Evolutionary conservation across 2,329 filamentous ascomycete genomes (phyloP).

Genomic region (Colletotrichum sojae): DNA sequence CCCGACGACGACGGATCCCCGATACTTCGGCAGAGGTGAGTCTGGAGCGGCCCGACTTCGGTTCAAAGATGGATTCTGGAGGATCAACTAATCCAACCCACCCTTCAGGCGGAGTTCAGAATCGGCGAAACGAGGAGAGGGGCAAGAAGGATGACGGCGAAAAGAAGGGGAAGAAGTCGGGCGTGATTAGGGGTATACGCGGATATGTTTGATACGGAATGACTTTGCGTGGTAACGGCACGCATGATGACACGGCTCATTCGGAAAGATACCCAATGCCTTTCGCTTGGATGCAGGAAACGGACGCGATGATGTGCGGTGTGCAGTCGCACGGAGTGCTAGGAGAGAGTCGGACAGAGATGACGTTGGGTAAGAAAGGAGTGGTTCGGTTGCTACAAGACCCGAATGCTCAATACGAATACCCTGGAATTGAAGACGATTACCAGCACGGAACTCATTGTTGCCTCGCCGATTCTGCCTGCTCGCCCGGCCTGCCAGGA

Average conservation of each 20-base stretch:
- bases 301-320: neutral
- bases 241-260: neutral
- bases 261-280: conserved; percentile 25
- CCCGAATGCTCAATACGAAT: too few species aligned
- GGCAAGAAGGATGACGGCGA: conserved; percentile 61
- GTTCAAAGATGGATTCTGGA: conserved; percentile 50
- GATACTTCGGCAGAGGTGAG: conserved; percentile 64
- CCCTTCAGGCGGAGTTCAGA: conserved; percentile 62
- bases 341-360: neutral
- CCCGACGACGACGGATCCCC: conserved; percentile 51
- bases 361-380: too few species aligned
- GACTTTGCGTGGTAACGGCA: neutral
- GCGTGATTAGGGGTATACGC: conserved; percentile 58
- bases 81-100: conserved; percentile 25
- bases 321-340: neutral
- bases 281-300: conserved; percentile 12
- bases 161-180: conserved; percentile 54
- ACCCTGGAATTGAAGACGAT: too few species aligned
- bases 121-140: conserved; percentile 65
- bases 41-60: conserved; percentile 37
- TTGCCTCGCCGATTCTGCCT: too few species aligned
- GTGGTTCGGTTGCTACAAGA: too few species aligned
- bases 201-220: conserved; percentile 49
- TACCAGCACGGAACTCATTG: too few species aligned
- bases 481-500: too few species aligned